Conservation (phyloP, 75 land plant species). For the Cryptomeria japonica region DNA sequence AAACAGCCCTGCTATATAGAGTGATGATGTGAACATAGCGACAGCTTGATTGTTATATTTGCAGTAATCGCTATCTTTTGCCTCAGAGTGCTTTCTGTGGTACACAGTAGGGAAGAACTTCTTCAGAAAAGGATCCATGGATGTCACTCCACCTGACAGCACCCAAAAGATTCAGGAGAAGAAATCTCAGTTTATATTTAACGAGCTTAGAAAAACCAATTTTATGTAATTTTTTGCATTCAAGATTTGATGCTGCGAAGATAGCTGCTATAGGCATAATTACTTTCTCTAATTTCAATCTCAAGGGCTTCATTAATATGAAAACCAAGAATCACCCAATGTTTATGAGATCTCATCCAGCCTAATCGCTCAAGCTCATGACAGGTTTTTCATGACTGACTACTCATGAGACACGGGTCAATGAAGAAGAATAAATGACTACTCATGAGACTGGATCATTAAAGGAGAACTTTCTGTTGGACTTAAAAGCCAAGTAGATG, state of each 20-base stretch:
- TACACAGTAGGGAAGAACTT: constrained; percentile 80
- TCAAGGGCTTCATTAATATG: neutral
- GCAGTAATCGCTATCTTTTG: constrained; percentile 72
- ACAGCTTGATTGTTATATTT: constrained; percentile 84
- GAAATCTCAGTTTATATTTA: neutral
- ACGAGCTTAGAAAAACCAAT: neutral
- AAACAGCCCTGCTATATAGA: constrained; percentile 79
- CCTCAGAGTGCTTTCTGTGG: constrained; percentile 34
- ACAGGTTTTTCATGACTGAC: too few species aligned
- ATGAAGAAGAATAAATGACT: too few species aligned
- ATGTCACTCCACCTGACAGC: constrained; percentile 79
- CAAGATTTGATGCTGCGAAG: neutral
- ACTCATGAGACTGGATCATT: too few species aligned
- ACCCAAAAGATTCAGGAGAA: constrained; percentile 16
- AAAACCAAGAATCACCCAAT: neutral
- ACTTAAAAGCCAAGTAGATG: neutral
- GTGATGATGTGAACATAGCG: constrained; percentile 82
- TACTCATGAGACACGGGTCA: too few species aligned
- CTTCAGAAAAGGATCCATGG: constrained; percentile 82
- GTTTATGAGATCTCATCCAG: neutral
- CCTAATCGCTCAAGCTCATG: neutral
- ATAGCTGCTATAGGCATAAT: neutral
- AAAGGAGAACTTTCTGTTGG: neutral
- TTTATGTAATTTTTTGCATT: neutral
- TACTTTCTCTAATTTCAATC: too few species aligned